phyloP scores from a whole-genome alignment of 768 basidiomycete species.

The Mycena metata region DNA sequence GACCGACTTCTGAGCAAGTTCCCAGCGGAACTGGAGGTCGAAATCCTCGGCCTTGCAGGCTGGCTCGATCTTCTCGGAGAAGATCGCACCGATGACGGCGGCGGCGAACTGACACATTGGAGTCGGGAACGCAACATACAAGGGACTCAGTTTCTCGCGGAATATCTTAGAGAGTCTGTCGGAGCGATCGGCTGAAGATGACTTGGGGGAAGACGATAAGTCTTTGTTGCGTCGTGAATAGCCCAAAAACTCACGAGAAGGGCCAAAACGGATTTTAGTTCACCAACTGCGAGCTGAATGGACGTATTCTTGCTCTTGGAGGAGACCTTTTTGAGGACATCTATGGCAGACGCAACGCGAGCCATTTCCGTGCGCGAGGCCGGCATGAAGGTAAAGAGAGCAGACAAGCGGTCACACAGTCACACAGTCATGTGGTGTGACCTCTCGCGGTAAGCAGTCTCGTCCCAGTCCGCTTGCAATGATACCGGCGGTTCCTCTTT shows the following conservation, averaged over 20 bases:
- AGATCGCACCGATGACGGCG: slow-evolving; percentile 28
- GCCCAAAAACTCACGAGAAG: slow-evolving; percentile 18
- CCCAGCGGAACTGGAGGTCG: slow-evolving; percentile 24
- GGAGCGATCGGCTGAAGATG: slow-evolving; percentile 5
- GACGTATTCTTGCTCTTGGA: slow-evolving; percentile 5
- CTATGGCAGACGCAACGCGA: slow-evolving; percentile 4
- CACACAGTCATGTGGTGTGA: no score
- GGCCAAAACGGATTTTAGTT: slow-evolving; percentile 7
- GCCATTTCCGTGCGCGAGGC: slow-evolving; percentile 11
- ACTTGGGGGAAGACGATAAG: slow-evolving; percentile 7
- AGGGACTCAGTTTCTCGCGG: neutral
- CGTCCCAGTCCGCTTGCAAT: no score
- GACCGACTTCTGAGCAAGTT: slow-evolving; percentile 30
- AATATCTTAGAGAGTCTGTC: slow-evolving; percentile 7
- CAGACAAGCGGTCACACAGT: no score
- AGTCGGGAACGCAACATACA: slow-evolving; percentile 23
- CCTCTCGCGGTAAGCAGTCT: no score
- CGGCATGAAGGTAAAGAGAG: neutral
- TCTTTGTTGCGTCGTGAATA: neutral
- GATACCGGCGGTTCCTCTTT: no score
- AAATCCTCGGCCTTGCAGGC: neutral
- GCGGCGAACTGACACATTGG: slow-evolving; percentile 23
- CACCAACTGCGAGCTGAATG: neutral
- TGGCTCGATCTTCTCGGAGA: slow-evolving; percentile 22
- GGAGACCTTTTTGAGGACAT: slow-evolving; percentile 19